Base-by-base conservation (phyloP, 768 basidiomycete genomes). In the Kwoniella sp. region DNA sequence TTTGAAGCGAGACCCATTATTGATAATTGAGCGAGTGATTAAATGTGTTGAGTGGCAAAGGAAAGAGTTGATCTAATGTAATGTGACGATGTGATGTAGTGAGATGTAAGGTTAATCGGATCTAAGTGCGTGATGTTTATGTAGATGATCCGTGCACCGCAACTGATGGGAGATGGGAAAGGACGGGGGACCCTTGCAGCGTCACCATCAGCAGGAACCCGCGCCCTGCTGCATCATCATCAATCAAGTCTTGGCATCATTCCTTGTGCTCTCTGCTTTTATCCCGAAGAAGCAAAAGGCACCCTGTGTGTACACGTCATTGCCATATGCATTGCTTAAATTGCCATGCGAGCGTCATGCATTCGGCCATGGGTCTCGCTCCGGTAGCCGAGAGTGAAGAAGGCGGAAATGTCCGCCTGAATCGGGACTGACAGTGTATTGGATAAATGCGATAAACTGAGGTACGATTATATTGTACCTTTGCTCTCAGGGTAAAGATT, bases 1-100 rank as follows among this genome's bases (percentile, higher is more conserved):
- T 79, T 79, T 23, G 73, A 70, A 58, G 77, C 77, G 38, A 79
- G 68, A 66, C 77, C 77, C 77, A 79, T 79, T 52, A 22, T 74
- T 29, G 61, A 54, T 52, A 12, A 23, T 50, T 48, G 29, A 11
- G 15, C 12, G 25, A n/a, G 38, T 53, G 25, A 15, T 52, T 31
- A 17, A 26, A 23, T 9, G 47, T 54, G 55, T 52, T n/a, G 15
- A 30, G 48, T 31, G 56, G 58, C 47, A 45, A 59, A 57, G 55
- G 23, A 26, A 25, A 17, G 50, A 51, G 50, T 25, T 13, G 41
- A 11, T 11, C 22, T 28, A 31, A 53, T 30, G 60, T 31, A 17
- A 57, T 31, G 11, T 34, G 15, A 4, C 12, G 12, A 31, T 34
- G 28, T 64, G 48, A 31, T n/a, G 57, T 29, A 48, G 30, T 13